Evolutionary conservation across 345 rosid species (phyloP), one percentile per base, ranked within the genome.

Genomic region (Camelina laxa): DNA sequence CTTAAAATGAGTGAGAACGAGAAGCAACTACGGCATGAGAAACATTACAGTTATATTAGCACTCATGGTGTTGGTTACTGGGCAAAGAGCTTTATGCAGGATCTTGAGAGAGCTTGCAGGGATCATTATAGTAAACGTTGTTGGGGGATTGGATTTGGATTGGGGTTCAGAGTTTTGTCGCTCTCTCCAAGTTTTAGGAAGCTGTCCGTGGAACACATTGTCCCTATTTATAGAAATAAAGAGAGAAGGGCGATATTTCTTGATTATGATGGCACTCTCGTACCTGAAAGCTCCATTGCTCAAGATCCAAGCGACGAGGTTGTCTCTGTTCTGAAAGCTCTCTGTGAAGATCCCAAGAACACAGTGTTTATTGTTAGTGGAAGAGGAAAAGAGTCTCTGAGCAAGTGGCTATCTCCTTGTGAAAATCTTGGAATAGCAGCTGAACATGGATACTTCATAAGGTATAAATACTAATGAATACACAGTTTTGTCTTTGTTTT

Each of bases 11-110:
- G 72, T 50, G 79, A 83, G 48, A 15, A 24, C 5, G 86, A 83
- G 82, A 83, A 83, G 73, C 70, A 77, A 12, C 59, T 71, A 9
- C 49, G 76, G 9, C 80, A 77, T 71, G 80, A 71, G 66, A 77
- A 77, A 57, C 90, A 87, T 69, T 83, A 82, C 56, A 73, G 81
- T 5, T 85, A 87, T 51, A 58, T 87, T 41, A 80, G 82, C 41
- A 80, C 86, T 51, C 90, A 87, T 72, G 87, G 83, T 65, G 82
- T 86, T 53, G 88, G 83, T 59, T 86, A 84, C 55, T 86, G 90
- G 90, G 79, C 88, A 31, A 59, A 53, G 35, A 82, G 85, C 75
- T 82, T 80, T 50, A 65, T 82, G 80, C 86, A 67, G n/a, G 86
- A 83, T 64, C 64, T 83, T 21, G 84, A 83, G 74, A 77, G 76